Percentiles rank a stretch among this genome's conserved stretches.
Evolutionary conservation across 495 filamentous ascomycete species (phyloP).

Genomic region (Pseudomonodictys pantanalensis): DNA sequence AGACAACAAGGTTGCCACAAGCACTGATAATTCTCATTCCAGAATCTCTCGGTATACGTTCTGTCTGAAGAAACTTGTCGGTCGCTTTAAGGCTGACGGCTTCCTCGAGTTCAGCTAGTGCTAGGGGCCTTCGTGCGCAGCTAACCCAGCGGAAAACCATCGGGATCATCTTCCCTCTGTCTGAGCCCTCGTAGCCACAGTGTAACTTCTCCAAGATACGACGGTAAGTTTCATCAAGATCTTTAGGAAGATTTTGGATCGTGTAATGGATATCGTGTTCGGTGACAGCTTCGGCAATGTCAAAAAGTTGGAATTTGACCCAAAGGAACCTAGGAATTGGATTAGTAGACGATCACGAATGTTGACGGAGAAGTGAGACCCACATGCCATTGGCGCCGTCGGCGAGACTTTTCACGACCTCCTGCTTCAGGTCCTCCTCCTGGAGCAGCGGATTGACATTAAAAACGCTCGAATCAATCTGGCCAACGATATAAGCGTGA

Average conservation of each 20-base stretch:
- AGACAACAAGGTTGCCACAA: constrained; percentile 30
- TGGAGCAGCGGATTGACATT: not conserved
- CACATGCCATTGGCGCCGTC: constrained; percentile 22
- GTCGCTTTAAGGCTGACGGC: constrained; percentile 22
- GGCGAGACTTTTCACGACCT: not conserved
- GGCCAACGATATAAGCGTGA: not conserved
- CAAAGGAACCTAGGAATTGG: constrained; percentile 28
- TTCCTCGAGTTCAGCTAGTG: constrained; percentile 29
- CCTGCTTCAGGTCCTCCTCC: not conserved
- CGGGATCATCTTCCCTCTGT: constrained; percentile 10
- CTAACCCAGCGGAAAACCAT: constrained; percentile 29
- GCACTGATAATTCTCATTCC: constrained; percentile 9
- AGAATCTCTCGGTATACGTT: constrained; percentile 5
- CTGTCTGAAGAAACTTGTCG: constrained; percentile 10
- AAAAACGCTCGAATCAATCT: not conserved
- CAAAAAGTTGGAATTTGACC: constrained; percentile 32
- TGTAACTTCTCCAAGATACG: constrained; percentile 20
- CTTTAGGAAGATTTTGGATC: constrained; percentile 23
- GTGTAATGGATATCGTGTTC: constrained; percentile 20
- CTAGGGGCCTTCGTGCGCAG: constrained; percentile 27
- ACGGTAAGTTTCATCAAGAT: constrained; percentile 29
- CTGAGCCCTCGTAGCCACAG: not conserved
- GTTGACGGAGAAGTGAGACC: constrained; percentile 8
- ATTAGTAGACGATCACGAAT: not conserved
- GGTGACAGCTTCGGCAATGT: constrained; percentile 22